A percentile compares a stretch with the other conserved stretches of the same genome.
These are phyloP conservation scores for Wakefieldia striispora DNA, from an alignment of 768 basidiomycete species.

Conservation along the genomic window DNA sequence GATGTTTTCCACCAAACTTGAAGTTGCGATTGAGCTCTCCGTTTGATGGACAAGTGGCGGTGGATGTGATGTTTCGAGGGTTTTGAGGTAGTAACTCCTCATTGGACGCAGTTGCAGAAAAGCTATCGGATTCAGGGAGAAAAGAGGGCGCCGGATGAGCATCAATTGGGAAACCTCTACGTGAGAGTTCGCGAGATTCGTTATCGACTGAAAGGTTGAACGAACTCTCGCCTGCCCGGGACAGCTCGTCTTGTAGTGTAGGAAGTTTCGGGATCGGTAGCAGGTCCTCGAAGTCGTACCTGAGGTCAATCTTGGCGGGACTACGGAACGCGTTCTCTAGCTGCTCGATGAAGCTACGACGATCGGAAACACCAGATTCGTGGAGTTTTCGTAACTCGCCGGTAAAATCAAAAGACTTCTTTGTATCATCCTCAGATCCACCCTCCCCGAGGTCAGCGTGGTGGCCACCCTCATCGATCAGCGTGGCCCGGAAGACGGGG, in stretches of 20 bases:
- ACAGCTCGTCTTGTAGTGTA: slow-evolving; percentile 28
- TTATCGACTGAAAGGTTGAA: slow-evolving; percentile 17
- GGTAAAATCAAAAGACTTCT: slow-evolving; percentile 82
- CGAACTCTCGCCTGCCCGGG: slow-evolving; percentile 20
- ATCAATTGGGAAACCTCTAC: slow-evolving; percentile 21
- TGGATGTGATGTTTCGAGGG: slow-evolving; percentile 29
- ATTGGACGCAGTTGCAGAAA: slow-evolving; percentile 31
- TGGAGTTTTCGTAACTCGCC: slow-evolving; percentile 70
- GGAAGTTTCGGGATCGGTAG: slow-evolving; percentile 57
- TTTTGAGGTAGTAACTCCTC: slow-evolving; percentile 29
- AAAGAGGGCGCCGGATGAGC: slow-evolving; percentile 36
- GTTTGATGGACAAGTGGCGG: slow-evolving; percentile 49
- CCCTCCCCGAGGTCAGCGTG: slow-evolving; percentile 41
- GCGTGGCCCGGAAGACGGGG: slow-evolving; percentile 42
- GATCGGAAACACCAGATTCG: slow-evolving; percentile 65
- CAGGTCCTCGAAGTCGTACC: slow-evolving; percentile 44
- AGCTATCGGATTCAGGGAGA: slow-evolving; percentile 37
- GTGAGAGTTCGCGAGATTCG: slow-evolving; percentile 16
- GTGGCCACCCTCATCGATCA: slow-evolving; percentile 45
- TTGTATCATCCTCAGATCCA: slow-evolving; percentile 64
- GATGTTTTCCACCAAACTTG: slow-evolving; percentile 62
- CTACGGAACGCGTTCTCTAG: slow-evolving; percentile 78
- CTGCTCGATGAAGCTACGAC: slow-evolving; percentile 78
- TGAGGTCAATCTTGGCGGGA: slow-evolving; percentile 64
- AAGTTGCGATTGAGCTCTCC: slow-evolving; percentile 71